Evolutionary conservation across 2,329 filamentous ascomycete species (phyloP).

Genomic region (Thielaviopsis ethacetica): DNA sequence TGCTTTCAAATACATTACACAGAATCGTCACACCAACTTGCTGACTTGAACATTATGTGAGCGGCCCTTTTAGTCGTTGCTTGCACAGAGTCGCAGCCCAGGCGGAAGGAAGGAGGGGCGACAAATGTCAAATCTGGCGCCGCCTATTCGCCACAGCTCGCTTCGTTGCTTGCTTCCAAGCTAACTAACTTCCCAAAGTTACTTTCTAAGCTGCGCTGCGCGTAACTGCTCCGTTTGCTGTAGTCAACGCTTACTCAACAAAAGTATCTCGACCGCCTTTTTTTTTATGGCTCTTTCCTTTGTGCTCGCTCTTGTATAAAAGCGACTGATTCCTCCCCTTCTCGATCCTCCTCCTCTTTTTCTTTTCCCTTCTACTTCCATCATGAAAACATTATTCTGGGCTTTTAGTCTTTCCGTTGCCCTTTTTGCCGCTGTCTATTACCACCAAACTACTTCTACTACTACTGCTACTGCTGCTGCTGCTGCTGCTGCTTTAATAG

Average conservation of each 20-base stretch:
- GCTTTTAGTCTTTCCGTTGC: slow-evolving; percentile 3
- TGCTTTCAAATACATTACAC: no score
- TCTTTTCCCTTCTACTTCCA: not conserved
- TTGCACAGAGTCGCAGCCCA: no score
- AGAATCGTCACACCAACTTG: no score
- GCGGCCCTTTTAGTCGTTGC: not conserved
- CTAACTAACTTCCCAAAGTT: not conserved
- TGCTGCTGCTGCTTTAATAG: not conserved
- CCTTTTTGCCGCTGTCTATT: not conserved
- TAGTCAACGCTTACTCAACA: no score
- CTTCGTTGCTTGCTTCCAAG: not conserved
- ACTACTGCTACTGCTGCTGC: not conserved
- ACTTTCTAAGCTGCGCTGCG: no score
- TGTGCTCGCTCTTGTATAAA: not conserved
- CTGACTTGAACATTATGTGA: no score
- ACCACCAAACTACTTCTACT: not conserved
- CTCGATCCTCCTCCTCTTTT: no score
- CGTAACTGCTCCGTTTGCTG: no score
- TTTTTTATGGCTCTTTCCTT: no score
- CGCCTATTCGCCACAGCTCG: not conserved
- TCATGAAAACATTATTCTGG: slow-evolving; percentile 6
- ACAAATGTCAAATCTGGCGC: not conserved
- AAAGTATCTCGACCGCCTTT: no score
- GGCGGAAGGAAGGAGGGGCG: not conserved
- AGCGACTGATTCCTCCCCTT: no score